Base-by-base conservation (phyloP, 2,329 filamentous ascomycete genomes). In the Gremmenia infestans region DNA sequence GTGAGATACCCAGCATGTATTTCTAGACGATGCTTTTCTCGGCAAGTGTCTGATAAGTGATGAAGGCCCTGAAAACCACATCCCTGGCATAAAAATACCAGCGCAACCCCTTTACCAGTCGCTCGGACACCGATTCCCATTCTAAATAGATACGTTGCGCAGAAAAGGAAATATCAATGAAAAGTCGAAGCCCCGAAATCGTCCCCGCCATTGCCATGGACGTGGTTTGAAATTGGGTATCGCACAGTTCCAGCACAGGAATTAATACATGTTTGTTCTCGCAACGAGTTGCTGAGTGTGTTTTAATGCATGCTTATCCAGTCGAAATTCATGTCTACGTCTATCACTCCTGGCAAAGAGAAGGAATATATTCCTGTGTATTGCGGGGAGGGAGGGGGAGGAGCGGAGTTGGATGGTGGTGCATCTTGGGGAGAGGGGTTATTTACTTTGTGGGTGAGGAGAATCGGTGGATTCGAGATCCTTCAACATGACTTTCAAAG, bases 301-400 rank as follows among this genome's bases (percentile, higher is more conserved):
- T 22, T 22, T 17, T 35, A 12, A 48, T 25, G 1, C 36, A 15
- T 53, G 28, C 53, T 58, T 53, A 58, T 53, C 53, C 56, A 58
- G 50, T 58, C 56, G 22, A 53, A 58, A 39, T 58, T 55, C 35
- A 53, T 53, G 28, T 58, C 56, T 36, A 46, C 53, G 42, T 55
- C 56, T 40, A 14, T 50, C 15, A n/a, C 50, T 5, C 56, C 52
- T 7, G 32, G 14, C 37, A 58, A 25, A 28, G 55, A 48, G 45
- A 58, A 25, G 36, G 55, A 50, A 22, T 58, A 50, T 47, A 39
- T 32, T 37, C 37, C 50, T 19, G 6, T 23, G 22, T 48, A 52
- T 23, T 46, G 56, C 28, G 42, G 8, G 37, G n/a, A 47, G 17
- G 36, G 50, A 50, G 53, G 47, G 32, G 50, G 19, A 28, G 46